A percentile compares a stretch with the other conserved stretches of the same genome.
Conservation (phyloP, 2,329 filamentous ascomycete genomes). For the Colletotrichum sp. region DNA sequence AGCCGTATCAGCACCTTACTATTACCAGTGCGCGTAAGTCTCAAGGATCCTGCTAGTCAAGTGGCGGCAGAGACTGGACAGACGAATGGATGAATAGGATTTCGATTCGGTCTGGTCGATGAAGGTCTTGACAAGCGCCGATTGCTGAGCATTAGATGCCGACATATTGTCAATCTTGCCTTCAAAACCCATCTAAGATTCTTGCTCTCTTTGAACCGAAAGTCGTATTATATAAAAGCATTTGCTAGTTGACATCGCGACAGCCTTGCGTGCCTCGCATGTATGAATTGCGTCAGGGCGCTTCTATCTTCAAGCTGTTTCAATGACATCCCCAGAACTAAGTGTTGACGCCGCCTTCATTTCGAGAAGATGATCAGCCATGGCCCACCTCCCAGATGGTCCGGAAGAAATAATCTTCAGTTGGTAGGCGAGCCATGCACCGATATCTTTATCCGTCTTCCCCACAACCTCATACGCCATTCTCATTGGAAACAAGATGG, state of each 20-base stretch:
- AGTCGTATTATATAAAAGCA: not conserved
- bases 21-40: constrained; percentile 4
- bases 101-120: not conserved
- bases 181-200: not conserved
- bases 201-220: not conserved
- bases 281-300: not conserved
- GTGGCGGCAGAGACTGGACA: not conserved
- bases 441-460: not conserved
- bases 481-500: not conserved
- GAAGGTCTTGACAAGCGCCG: not conserved
- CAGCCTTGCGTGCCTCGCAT: not conserved
- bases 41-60: not conserved
- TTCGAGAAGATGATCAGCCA: not conserved
- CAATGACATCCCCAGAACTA: not conserved
- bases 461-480: not conserved
- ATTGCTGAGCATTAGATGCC: not conserved
- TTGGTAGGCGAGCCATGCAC: not conserved
- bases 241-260: not conserved
- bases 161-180: not conserved
- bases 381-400: not conserved
- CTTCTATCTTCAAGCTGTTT: not conserved
- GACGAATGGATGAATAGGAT: not conserved
- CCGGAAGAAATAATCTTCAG: not conserved
- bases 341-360: not conserved
- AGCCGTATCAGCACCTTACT: constrained; percentile 7